A percentile compares a stretch with the other conserved stretches of the same genome.
These are phyloP conservation scores for Capronia coronata DNA, from an alignment of 2,329 filamentous ascomycete species.

Conservation along the genomic window DNA sequence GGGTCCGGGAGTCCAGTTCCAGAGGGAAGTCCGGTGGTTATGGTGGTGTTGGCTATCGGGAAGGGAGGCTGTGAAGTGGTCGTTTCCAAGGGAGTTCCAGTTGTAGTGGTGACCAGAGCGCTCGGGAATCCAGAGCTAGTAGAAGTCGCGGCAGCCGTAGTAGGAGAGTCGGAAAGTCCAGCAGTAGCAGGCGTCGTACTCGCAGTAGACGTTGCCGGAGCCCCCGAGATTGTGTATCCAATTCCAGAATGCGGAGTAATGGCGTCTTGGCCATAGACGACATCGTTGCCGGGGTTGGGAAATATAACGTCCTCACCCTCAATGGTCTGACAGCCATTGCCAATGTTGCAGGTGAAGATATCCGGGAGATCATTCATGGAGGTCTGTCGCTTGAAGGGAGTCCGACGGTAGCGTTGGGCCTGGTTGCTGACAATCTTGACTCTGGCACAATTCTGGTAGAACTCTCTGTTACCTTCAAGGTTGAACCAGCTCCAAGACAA, in stretches of 20 bases:
- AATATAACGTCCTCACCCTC: constrained; percentile 56
- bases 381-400: constrained; percentile 14
- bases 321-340: constrained; percentile 52
- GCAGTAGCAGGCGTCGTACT: neutral
- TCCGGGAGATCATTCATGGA: constrained; percentile 53
- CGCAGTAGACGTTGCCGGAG: neutral
- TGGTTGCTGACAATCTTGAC: constrained; percentile 50
- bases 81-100: neutral
- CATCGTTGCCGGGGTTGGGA: constrained; percentile 58
- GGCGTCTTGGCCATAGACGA: constrained; percentile 36
- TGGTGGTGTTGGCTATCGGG: constrained; percentile 2
- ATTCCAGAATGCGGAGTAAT: constrained; percentile 17
- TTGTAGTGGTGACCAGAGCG: neutral
- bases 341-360: constrained; percentile 66
- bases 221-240: constrained; percentile 10
- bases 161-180: neutral
- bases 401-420: constrained; percentile 13
- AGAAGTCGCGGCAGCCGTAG: neutral
- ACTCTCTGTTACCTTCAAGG: constrained; percentile 68
- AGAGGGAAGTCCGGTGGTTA: neutral
- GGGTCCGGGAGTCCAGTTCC: neutral
- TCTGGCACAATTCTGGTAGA: constrained; percentile 80
- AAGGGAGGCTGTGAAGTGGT: constrained; percentile 3
- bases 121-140: neutral
- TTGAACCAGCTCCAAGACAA: constrained; percentile 77